Evolutionary conservation across 306 rosid species (phyloP).

Genomic region (Erythrophleum fordii): DNA sequence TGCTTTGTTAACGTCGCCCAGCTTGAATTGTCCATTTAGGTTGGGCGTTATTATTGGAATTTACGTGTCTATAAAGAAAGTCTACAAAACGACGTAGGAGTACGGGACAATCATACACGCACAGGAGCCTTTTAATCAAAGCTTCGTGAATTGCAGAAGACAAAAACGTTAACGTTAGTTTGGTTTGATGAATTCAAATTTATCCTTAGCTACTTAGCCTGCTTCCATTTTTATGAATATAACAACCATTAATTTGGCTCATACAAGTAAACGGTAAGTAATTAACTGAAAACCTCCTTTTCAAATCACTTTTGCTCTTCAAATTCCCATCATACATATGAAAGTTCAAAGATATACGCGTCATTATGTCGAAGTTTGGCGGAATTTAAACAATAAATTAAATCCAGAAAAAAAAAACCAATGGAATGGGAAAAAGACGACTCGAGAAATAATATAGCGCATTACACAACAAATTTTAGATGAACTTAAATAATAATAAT

Average conservation of each 20-base stretch:
- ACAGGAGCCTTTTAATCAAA: neutral
- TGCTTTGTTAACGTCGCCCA: conserved; percentile 2
- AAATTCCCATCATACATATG: neutral
- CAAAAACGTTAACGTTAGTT: neutral
- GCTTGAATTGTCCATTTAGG: conserved; percentile 4
- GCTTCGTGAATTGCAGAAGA: neutral
- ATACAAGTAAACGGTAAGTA: neutral
- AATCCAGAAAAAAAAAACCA: neutral
- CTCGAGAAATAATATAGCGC: neutral
- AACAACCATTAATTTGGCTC: neutral
- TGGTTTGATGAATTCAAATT: neutral
- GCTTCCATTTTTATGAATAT: neutral
- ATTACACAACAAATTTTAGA: neutral
- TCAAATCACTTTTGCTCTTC: neutral
- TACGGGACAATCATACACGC: conserved; percentile 1
- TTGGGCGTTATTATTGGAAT: conserved; percentile 8
- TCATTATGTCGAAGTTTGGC: neutral
- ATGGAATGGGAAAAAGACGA: conserved; percentile 12
- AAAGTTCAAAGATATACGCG: conserved; percentile 18
- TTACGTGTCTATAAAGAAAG: conserved; percentile 7
- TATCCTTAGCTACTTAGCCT: neutral
- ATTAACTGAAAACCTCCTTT: conserved; percentile 7
- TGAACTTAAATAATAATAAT: too few relatives aligned
- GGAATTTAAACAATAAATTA: neutral
- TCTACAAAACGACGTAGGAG: conserved; percentile 3